Conservation (phyloP, 1,284 basidiomycete species). For the Chiua sp. region DNA sequence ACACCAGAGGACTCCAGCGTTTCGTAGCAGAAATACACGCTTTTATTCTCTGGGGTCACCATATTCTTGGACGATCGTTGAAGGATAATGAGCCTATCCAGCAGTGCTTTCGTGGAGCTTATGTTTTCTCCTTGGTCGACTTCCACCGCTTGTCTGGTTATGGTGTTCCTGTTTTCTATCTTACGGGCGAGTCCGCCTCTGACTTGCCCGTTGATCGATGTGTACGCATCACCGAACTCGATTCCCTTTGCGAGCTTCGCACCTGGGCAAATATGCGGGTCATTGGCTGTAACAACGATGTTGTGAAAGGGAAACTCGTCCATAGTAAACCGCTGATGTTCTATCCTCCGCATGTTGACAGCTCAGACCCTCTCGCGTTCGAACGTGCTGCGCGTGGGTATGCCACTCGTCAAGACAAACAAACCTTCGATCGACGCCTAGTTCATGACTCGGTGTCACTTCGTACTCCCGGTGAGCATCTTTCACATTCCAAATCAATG, state of each 20-base stretch:
- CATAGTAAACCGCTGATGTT: slow-evolving; percentile 11
- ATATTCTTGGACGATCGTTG: background rate
- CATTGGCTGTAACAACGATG: background rate
- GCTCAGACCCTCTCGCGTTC: background rate
- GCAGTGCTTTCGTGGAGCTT: slow-evolving; percentile 3
- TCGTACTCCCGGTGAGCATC: too few species aligned
- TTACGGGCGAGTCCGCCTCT: too few species aligned
- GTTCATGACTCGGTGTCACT: background rate
- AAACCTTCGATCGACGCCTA: background rate
- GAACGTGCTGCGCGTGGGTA: slow-evolving; percentile 7
- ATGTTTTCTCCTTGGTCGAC: background rate
- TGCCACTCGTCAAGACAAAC: background rate
- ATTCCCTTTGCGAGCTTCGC: background rate
- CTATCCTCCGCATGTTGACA: slow-evolving; percentile 9
- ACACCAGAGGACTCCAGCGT: background rate
- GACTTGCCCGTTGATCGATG: too few species aligned
- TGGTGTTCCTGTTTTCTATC: too few species aligned
- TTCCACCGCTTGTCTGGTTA: background rate
- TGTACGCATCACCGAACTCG: too few species aligned
- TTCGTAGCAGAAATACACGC: slow-evolving; percentile 7
- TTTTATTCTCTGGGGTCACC: slow-evolving; percentile 4
- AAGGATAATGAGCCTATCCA: background rate
- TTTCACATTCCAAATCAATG: too few species aligned
- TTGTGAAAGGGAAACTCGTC: background rate
- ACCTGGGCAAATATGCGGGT: slow-evolving; percentile 3